These are phyloP conservation scores for Candida sakaeoensis DNA, from an alignment of 805 yeast species.

Conservation along the genomic window DNA sequence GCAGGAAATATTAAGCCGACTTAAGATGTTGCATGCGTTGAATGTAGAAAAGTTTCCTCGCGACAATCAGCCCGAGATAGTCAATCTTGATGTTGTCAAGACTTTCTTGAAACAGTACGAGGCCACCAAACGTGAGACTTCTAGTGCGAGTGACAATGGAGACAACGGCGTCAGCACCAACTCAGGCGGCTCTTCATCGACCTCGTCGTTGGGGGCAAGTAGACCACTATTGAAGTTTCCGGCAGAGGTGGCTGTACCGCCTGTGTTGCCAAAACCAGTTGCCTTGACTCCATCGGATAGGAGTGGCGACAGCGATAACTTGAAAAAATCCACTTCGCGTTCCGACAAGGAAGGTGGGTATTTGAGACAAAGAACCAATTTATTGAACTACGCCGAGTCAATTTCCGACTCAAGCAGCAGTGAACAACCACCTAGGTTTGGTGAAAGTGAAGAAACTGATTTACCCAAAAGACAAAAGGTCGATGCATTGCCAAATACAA, in stretches of 20 bases:
- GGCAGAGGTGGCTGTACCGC: not conserved
- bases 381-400: not conserved
- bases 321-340: not conserved
- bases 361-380: not conserved
- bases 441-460: not conserved
- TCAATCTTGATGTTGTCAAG: slow-evolving; percentile 7
- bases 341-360: not conserved
- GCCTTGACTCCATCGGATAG: not conserved
- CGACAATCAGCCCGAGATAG: slow-evolving; percentile 1
- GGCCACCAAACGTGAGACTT: not conserved
- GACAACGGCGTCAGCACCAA: slow-evolving; percentile 1
- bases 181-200: slow-evolving; percentile 8
- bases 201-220: slow-evolving; percentile 6
- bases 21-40: slow-evolving; percentile 8
- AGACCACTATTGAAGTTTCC: slow-evolving; percentile 2
- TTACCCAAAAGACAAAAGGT: slow-evolving; percentile 5
- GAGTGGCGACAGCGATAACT: not conserved
- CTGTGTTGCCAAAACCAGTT: slow-evolving; percentile 1
- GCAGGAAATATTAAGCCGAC: slow-evolving; percentile 8
- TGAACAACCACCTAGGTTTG: not conserved
- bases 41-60: slow-evolving; percentile 9
- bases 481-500: slow-evolving; percentile 2
- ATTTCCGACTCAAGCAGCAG: not conserved
- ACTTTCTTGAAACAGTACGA: slow-evolving; percentile 7
- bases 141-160: slow-evolving; percentile 5